These are phyloP conservation scores for Pseudogymnoascus sp. DNA, from an alignment of 2,329 filamentous ascomycete species.

Conservation along the genomic window DNA sequence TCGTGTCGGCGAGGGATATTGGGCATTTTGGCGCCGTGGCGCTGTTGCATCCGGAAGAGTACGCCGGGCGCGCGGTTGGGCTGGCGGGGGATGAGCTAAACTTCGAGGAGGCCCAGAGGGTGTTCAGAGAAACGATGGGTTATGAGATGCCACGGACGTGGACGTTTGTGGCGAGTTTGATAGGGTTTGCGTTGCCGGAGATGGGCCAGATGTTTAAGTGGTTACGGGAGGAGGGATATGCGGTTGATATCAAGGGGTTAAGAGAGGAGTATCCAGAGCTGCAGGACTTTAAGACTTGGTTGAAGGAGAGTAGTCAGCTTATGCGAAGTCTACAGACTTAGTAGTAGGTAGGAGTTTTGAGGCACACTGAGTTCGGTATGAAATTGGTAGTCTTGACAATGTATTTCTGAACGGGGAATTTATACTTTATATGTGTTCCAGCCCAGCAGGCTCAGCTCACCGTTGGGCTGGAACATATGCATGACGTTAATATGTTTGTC, in stretches of 20 bases:
- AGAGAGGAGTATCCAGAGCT: slow-evolving; percentile 36
- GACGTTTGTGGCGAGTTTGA: slow-evolving; percentile 20
- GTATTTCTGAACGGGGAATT: not conserved
- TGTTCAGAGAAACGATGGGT: slow-evolving; percentile 28
- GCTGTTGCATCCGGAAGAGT: slow-evolving; percentile 34
- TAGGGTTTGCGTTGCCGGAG: slow-evolving; percentile 23
- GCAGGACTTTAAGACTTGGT: slow-evolving; percentile 39
- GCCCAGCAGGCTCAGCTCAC: no score
- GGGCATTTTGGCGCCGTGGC: slow-evolving; percentile 40
- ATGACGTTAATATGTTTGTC: no score
- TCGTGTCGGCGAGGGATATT: slow-evolving; percentile 39
- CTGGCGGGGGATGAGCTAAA: slow-evolving; percentile 41
- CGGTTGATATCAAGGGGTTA: slow-evolving; percentile 31
- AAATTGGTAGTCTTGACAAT: not conserved
- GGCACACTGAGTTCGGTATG: not conserved
- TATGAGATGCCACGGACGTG: slow-evolving; percentile 25
- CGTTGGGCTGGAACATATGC: no score
- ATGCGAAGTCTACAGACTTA: not conserved
- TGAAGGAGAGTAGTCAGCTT: slow-evolving; percentile 31
- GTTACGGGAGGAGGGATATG: slow-evolving; percentile 26
- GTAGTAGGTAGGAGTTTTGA: not conserved
- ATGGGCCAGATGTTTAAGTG: slow-evolving; percentile 28
- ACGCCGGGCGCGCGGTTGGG: slow-evolving; percentile 32
- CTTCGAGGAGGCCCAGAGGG: slow-evolving; percentile 24
- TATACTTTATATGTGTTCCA: not conserved